Conservation (phyloP, 805 yeast genomes). For the Yarrowia osloensis region DNA sequence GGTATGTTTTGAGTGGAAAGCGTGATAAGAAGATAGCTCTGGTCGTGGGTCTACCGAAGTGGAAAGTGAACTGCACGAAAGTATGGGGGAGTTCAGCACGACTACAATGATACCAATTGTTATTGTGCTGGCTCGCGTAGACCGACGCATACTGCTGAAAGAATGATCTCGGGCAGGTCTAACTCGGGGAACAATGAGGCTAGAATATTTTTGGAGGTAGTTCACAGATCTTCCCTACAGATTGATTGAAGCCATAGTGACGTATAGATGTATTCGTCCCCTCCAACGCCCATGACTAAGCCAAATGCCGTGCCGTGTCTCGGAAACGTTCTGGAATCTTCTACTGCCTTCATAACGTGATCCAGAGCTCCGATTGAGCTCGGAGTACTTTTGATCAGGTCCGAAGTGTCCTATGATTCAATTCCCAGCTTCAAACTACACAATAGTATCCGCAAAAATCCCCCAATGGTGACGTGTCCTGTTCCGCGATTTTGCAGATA, state of each 20-base stretch:
- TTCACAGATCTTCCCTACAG: too few relatives aligned
- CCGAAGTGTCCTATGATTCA: neutral
- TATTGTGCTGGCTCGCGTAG: too few relatives aligned
- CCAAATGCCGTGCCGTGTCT: neutral
- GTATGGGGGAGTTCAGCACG: neutral
- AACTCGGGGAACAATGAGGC: neutral
- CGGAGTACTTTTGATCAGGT: neutral
- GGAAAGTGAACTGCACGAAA: too few relatives aligned
- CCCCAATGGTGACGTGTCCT: slow-evolving; percentile 5
- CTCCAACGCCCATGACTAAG: neutral
- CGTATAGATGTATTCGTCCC: too few relatives aligned
- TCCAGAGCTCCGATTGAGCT: neutral
- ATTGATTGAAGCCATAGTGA: too few relatives aligned
- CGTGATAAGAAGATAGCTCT: too few relatives aligned
- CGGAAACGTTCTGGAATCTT: slow-evolving; percentile 11
- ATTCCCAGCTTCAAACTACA: neutral
- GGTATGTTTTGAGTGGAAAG: too few relatives aligned
- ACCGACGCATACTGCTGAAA: too few relatives aligned
- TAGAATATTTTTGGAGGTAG: neutral
- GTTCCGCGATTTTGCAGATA: neutral
- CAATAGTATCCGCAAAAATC: neutral
- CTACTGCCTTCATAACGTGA: neutral
- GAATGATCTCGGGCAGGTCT: too few relatives aligned
- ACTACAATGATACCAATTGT: neutral
- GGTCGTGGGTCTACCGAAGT: too few relatives aligned